A percentile compares a stretch with the other conserved stretches of the same genome.
These are phyloP conservation scores for Yueomyces sp. DNA, from an alignment of 1,139 yeast genomes.

Conservation along the genomic window DNA sequence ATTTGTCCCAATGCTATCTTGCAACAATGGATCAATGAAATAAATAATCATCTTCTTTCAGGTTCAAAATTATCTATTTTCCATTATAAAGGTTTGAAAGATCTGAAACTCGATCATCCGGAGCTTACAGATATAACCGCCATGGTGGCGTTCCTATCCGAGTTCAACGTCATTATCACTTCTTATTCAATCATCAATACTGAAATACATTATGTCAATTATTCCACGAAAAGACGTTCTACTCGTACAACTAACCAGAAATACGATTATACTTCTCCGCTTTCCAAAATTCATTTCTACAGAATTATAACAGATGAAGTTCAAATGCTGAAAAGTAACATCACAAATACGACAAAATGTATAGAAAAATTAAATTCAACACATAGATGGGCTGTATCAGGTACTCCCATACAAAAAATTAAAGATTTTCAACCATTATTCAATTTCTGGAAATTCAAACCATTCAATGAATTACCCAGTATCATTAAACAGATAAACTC, in stretches of 20 bases:
- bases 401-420: conserved; percentile 70
- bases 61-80: conserved; percentile 32
- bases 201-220: conserved; percentile 75
- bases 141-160: conserved; percentile 23
- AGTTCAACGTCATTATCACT: conserved; percentile 68
- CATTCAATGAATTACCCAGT: conserved; percentile 34
- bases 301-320: conserved; percentile 86
- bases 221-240: conserved; percentile 46
- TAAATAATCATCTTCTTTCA: conserved; percentile 35
- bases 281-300: conserved; percentile 80
- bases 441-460: conserved; percentile 51
- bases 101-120: conserved; percentile 23
- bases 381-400: conserved; percentile 96
- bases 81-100: conserved; percentile 49
- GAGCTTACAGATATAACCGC: conserved; percentile 27
- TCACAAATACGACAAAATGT: conserved; percentile 66
- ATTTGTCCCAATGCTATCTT: conserved; percentile 77
- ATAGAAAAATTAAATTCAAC: conserved; percentile 69
- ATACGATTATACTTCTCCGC: conserved; percentile 61
- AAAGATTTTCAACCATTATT: conserved; percentile 60
- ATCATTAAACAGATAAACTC: conserved; percentile 6
- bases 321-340: conserved; percentile 74
- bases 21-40: conserved; percentile 75
- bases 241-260: conserved; percentile 28
- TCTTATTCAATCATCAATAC: conserved; percentile 58